phyloP scores from a whole-genome alignment of 2,329 filamentous ascomycete genomes.

The Ophiocordyceps camponoti-rufipedis region DNA sequence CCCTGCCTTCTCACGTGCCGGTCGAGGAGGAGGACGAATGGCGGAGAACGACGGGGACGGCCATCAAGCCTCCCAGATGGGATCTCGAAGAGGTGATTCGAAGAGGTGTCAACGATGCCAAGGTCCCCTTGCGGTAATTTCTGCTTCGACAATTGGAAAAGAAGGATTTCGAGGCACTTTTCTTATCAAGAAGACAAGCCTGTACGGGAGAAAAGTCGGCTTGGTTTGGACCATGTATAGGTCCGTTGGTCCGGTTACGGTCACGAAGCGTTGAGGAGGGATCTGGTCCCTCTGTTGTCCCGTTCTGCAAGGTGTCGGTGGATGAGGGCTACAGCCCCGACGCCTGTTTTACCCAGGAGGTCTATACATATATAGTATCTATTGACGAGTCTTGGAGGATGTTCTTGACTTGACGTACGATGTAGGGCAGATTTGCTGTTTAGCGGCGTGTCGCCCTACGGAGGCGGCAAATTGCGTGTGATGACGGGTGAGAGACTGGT shows the following conservation, averaged over 20 bases:
- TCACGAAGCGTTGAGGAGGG: neutral
- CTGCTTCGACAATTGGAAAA: neutral
- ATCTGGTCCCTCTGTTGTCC: neutral
- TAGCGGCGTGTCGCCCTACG: too few relatives aligned
- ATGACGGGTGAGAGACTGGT: neutral
- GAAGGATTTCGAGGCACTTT: conserved; percentile 6
- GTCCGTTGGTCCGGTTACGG: conserved; percentile 1
- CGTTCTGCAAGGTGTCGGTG: neutral
- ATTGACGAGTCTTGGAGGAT: neutral
- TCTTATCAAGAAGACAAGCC: conserved; percentile 1
- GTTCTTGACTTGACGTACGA: too few relatives aligned
- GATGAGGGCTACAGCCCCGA: neutral
- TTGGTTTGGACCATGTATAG: conserved; percentile 1
- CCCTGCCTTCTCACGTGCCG: conserved; percentile 52
- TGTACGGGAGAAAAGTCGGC: conserved; percentile 1
- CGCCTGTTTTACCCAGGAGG: neutral
- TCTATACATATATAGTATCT: neutral
- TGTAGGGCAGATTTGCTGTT: too few relatives aligned
- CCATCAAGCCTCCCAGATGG: conserved; percentile 67
- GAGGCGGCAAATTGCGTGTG: neutral
- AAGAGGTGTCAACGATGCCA: conserved; percentile 57
- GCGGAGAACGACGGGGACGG: conserved; percentile 41
- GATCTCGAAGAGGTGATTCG: conserved; percentile 65
- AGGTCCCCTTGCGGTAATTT: conserved; percentile 42
- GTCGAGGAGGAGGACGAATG: conserved; percentile 56